These are phyloP conservation scores for Biscogniauxia marginata DNA, from an alignment of 2,329 filamentous ascomycete species.

Conservation along the genomic window DNA sequence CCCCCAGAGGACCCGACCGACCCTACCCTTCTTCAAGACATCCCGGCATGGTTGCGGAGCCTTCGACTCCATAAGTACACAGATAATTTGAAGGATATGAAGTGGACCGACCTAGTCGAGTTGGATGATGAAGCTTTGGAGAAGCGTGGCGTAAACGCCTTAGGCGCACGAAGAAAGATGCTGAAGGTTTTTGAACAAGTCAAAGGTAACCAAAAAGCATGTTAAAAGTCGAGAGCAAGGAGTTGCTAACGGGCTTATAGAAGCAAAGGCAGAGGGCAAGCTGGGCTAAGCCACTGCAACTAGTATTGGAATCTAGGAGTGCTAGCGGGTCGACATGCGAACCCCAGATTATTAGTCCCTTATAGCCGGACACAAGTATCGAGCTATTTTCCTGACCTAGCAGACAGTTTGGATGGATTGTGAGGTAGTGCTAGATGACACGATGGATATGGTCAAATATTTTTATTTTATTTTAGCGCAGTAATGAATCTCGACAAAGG, in stretches of 20 bases:
- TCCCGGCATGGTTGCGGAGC: slow-evolving; percentile 92
- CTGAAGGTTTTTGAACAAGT: slow-evolving; percentile 99
- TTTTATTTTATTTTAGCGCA: slow-evolving; percentile 5
- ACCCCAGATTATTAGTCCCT: neutral
- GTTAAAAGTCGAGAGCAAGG: neutral
- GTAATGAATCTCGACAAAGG: slow-evolving; percentile 6
- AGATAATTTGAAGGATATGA: slow-evolving; percentile 94
- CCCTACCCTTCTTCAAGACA: slow-evolving; percentile 84
- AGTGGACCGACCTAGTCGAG: slow-evolving; percentile 90
- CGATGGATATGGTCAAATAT: neutral
- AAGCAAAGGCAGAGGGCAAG: slow-evolving; percentile 74
- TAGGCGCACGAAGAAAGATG: slow-evolving; percentile 96
- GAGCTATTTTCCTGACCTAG: neutral
- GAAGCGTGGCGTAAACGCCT: slow-evolving; percentile 88
- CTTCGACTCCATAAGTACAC: slow-evolving; percentile 98
- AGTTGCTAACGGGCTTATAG: slow-evolving; percentile 41
- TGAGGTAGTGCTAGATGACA: neutral
- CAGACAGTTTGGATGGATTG: neutral
- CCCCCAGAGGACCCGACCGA: slow-evolving; percentile 97
- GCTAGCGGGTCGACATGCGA: slow-evolving; percentile 3
- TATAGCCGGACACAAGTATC: neutral
- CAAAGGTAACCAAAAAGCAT: slow-evolving; percentile 55
- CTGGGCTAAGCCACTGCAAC: slow-evolving; percentile 41
- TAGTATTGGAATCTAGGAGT: neutral
- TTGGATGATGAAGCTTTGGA: slow-evolving; percentile 92